Percentiles rank a stretch among this genome's conserved stretches.
Conservation (phyloP, 1,284 basidiomycete species). For the Trametes versicolor region DNA sequence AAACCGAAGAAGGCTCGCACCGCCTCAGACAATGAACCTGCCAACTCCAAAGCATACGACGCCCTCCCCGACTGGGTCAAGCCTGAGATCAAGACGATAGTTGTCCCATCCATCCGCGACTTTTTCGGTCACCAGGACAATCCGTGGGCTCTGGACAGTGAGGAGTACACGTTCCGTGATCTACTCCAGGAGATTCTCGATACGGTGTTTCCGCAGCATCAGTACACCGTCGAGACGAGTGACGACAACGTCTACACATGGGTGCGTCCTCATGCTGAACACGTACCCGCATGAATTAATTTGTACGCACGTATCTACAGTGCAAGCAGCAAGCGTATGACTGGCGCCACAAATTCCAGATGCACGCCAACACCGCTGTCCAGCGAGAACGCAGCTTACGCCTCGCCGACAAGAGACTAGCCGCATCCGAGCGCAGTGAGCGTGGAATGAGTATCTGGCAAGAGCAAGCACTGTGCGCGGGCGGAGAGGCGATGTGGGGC, state of each 20-base stretch:
- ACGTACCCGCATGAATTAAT: no score
- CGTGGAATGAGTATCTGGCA: background rate
- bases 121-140: background rate
- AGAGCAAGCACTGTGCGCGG: background rate
- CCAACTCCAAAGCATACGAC: background rate
- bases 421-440: background rate
- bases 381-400: background rate
- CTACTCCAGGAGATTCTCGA: background rate
- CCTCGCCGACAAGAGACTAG: background rate
- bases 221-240: background rate
- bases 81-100: background rate
- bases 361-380: background rate
- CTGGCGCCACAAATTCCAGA: constrained; percentile 3
- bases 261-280: background rate
- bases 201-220: background rate
- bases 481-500: constrained; percentile 3
- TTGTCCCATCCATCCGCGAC: background rate
- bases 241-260: background rate
- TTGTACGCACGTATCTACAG: background rate
- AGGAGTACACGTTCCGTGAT: background rate
- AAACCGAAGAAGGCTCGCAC: background rate
- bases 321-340: constrained; percentile 9
- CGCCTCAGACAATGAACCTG: background rate
- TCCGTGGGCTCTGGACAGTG: background rate
- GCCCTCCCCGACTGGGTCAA: constrained; percentile 1